A percentile compares a stretch with the other conserved stretches of the same genome.
Evolutionary conservation across 306 rosid species (phyloP).

Genomic region (Prunus mume): DNA sequence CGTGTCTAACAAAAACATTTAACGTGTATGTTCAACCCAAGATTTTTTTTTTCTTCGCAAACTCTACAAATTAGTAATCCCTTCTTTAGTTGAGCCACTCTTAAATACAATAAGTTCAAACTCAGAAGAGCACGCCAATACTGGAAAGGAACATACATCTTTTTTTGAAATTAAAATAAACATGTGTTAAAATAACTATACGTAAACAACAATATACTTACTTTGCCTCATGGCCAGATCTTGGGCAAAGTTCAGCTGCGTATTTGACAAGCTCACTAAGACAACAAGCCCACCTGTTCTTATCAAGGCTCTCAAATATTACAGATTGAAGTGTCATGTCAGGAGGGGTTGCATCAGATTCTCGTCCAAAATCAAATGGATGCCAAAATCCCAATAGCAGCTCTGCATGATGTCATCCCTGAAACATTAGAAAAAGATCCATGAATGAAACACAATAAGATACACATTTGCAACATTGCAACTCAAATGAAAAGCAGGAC

Average conservation of each 20-base stretch:
- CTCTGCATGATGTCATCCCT: slow-evolving; percentile 95
- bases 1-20: not conserved
- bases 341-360: slow-evolving; percentile 88
- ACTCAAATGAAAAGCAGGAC: slow-evolving; percentile 12
- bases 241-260: slow-evolving; percentile 96
- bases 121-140: not conserved
- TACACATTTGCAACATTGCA: slow-evolving; percentile 18
- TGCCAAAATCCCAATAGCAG: slow-evolving; percentile 97
- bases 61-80: not conserved
- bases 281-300: slow-evolving; percentile 97
- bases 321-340: slow-evolving; percentile 91
- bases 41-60: not conserved
- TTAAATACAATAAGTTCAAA: not conserved
- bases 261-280: slow-evolving; percentile 91
- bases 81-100: not conserved
- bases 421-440: slow-evolving; percentile 32
- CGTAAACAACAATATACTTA: slow-evolving; percentile 31
- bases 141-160: not conserved
- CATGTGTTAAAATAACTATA: slow-evolving; percentile 1
- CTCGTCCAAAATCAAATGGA: slow-evolving; percentile 89
- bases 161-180: not conserved
- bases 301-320: slow-evolving; percentile 96
- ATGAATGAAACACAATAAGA: slow-evolving; percentile 16
- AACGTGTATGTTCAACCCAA: not conserved
- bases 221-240: slow-evolving; percentile 88